Evolutionary conservation across 2,329 filamentous ascomycete genomes (phyloP).

Genomic region (Berkeleyomyces basicola): DNA sequence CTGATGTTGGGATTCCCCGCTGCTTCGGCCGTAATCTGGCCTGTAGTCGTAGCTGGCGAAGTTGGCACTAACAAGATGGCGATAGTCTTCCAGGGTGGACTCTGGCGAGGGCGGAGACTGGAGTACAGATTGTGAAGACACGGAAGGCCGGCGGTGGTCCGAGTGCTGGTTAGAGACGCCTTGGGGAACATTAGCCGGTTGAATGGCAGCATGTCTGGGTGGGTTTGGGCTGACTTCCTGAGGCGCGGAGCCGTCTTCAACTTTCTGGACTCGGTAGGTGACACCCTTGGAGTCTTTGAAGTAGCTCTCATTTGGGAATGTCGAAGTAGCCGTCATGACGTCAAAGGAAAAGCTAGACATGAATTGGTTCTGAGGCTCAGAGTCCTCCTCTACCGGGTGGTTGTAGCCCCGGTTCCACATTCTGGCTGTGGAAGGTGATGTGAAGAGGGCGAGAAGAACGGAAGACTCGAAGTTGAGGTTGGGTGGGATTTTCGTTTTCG

Average conservation of each 20-base stretch:
- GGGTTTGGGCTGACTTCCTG: background rate
- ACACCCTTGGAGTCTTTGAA: background rate
- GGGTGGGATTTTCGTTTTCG: background rate
- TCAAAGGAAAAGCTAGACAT: background rate
- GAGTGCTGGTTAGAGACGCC: background rate
- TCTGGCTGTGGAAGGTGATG: background rate
- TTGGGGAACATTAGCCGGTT: background rate
- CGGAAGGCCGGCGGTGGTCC: background rate
- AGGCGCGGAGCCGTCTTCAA: background rate
- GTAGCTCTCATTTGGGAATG: background rate
- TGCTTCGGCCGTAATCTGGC: background rate
- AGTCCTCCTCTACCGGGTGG: background rate
- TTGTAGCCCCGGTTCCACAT: background rate
- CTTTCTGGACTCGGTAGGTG: background rate
- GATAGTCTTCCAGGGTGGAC: background rate
- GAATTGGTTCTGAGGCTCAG: fast-evolving
- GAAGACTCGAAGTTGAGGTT: background rate
- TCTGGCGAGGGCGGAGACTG: background rate
- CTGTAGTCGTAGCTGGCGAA: background rate
- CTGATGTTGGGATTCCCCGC: background rate
- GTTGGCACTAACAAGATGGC: background rate
- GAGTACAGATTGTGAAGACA: background rate
- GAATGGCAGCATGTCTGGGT: background rate
- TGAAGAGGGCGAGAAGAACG: background rate
- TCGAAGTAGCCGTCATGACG: background rate